Base-by-base conservation (phyloP, 2,329 filamentous ascomycete species). In the Epicoccum sorghinum region DNA sequence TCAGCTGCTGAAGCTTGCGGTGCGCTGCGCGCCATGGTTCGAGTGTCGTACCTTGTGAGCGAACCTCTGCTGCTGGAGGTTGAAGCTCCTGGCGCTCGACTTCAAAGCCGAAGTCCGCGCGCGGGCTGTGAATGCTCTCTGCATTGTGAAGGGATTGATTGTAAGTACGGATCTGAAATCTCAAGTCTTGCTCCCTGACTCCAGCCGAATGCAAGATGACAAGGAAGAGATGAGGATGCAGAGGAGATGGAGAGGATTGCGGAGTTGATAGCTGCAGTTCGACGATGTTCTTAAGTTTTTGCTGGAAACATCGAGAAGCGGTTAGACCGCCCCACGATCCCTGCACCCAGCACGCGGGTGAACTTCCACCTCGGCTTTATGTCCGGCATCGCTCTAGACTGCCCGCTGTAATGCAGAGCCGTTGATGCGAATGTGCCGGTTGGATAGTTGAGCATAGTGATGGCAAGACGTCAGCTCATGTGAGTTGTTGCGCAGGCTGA, bases 11-110 rank as follows among this genome's bases (percentile, higher is more conserved):
- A 4, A 36, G 39, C 33, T 30, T 14, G 41, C 13, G 14, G n/a
- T n/a, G 6, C 7, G 9, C 3, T 3, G n/a, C 24, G 38, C 9
- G 54, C 14, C 22, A 45, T 29, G 25, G 44, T 33, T 33, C 30
- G 3, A 9, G 25, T 43, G 36, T 35, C 82, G 44, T 83, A 96
- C 92, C 91, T 98, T 98, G 86, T 98, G 93, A 66, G 93, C 91
- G 77, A 96, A 99, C 76, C 95, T 87, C 78, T 96, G 86, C 82
- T 98, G 93, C 79, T 96, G 91, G 68, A 91, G 82, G 76, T 80
- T 85, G 70, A 91, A 76, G 83, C 84, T 75, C 66, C 76, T 74
- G 63, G 82, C 79, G 70, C 79, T 79, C 60, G 89, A 85, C 63
- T 87, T 89, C 70, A 93, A 86, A 82, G 88, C 86, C 67, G 91